A percentile compares a stretch with the other conserved stretches of the same genome.
Evolutionary conservation across 306 rosid species (phyloP).

Genomic region (Rosa lucieae): DNA sequence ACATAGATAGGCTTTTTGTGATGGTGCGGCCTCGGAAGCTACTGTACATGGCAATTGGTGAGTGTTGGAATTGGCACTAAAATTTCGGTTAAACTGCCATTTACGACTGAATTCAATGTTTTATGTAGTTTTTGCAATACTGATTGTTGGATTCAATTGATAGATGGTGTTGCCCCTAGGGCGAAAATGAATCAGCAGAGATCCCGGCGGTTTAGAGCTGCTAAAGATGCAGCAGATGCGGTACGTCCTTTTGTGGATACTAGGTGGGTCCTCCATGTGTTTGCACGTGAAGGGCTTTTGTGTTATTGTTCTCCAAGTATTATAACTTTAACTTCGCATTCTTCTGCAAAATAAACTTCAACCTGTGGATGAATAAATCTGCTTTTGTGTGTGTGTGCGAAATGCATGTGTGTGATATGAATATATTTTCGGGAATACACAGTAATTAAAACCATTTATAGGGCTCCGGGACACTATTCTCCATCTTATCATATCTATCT

Average conservation of each 20-base stretch:
- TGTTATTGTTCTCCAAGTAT: neutral
- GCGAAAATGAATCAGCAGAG: slow-evolving; percentile 99
- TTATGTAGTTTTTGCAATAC: slow-evolving; percentile 20
- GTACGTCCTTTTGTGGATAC: slow-evolving; percentile 54
- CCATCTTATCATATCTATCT: neutral
- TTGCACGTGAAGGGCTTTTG: slow-evolving; percentile 24
- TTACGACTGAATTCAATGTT: neutral
- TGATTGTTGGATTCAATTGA: slow-evolving; percentile 20
- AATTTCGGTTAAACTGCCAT: neutral
- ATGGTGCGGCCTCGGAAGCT: slow-evolving; percentile 98
- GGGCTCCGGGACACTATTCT: neutral
- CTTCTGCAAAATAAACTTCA: neutral
- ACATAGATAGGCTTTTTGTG: slow-evolving; percentile 81
- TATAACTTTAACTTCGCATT: neutral
- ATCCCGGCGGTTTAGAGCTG: slow-evolving; percentile 91
- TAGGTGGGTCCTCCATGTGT: slow-evolving; percentile 31
- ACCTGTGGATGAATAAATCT: neutral
- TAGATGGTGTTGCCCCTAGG: slow-evolving; percentile 99
- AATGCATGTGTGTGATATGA: neutral
- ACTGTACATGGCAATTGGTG: slow-evolving; percentile 95
- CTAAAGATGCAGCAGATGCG: slow-evolving; percentile 91
- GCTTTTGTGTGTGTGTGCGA: neutral
- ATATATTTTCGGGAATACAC: neutral
- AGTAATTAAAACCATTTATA: neutral
- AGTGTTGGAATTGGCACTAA: slow-evolving; percentile 23